Conservation (phyloP, 108 stramenopile genomes). For the Epipyxis sp. region DNA sequence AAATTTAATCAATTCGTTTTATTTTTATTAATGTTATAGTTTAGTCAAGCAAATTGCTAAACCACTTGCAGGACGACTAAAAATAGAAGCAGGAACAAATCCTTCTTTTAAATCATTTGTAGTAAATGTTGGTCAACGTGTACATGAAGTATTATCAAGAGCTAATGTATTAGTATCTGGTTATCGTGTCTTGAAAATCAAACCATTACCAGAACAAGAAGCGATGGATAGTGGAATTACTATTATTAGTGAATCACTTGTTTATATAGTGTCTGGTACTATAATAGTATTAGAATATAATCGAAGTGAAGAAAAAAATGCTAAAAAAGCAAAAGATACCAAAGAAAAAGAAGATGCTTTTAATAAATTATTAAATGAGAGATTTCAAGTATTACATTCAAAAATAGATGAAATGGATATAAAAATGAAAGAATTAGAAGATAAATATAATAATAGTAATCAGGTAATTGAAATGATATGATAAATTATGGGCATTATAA, state of each 20-base stretch:
- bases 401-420: too few species aligned
- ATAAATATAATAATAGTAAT: too few species aligned
- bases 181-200: neutral
- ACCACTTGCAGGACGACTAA: neutral
- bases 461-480: too few species aligned
- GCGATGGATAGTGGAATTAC: neutral
- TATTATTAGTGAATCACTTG: neutral
- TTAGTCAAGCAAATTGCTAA: neutral
- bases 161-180: neutral
- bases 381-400: too few species aligned
- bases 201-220: neutral
- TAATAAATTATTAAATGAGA: too few species aligned
- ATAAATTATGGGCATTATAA: too few species aligned
- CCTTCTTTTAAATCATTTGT: neutral
- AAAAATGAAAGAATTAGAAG: too few species aligned
- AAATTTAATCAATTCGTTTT: neutral
- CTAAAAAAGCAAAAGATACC: neutral
- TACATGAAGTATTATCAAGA: neutral
- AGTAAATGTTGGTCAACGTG: neutral
- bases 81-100: neutral
- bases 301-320: constrained; percentile 12
- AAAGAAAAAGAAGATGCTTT: neutral
- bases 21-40: constrained; percentile 5
- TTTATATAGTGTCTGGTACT: neutral
- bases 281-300: neutral